Conservation (phyloP, 2,329 filamentous ascomycete genomes). For the Pyricularia pennisetigena region DNA sequence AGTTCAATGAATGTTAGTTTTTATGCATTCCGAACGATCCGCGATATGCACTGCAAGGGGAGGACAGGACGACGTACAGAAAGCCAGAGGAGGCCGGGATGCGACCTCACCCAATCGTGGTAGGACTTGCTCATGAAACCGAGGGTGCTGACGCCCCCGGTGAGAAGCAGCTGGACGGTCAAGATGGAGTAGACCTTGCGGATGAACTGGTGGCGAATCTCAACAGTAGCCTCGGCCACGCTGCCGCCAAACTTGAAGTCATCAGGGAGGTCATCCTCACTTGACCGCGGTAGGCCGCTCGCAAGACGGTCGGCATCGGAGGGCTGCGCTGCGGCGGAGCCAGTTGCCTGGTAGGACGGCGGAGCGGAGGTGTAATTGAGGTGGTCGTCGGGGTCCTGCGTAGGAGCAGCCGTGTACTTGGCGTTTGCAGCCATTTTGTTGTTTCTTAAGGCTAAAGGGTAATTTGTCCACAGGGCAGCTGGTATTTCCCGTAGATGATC, state of each 20-base stretch:
- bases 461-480: background rate
- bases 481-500: background rate
- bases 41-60: background rate
- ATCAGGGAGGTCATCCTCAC: slow-evolving; percentile 87
- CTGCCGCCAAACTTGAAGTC: slow-evolving; percentile 98
- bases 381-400: slow-evolving; percentile 74
- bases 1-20: background rate
- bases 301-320: slow-evolving; percentile 47
- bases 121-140: slow-evolving; percentile 79
- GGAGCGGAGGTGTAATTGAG: slow-evolving; percentile 62
- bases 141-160: slow-evolving; percentile 67
- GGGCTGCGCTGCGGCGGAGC: slow-evolving; percentile 34
- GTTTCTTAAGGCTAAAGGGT: background rate
- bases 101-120: slow-evolving; percentile 75
- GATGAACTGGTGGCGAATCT: slow-evolving; percentile 94
- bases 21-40: background rate
- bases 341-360: slow-evolving; percentile 59
- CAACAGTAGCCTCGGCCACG: slow-evolving; percentile 85
- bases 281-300: slow-evolving; percentile 60
- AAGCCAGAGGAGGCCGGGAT: slow-evolving; percentile 76
- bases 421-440: slow-evolving; percentile 41
- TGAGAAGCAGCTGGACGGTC: slow-evolving; percentile 86
- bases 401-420: slow-evolving; percentile 75
- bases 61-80: slow-evolving; percentile 29
- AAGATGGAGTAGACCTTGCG: slow-evolving; percentile 97